Percentiles rank a stretch among this genome's conserved stretches.
Evolutionary conservation across 1,139 yeast species (phyloP).

Genomic region (Sugiyamaella paludigena): DNA sequence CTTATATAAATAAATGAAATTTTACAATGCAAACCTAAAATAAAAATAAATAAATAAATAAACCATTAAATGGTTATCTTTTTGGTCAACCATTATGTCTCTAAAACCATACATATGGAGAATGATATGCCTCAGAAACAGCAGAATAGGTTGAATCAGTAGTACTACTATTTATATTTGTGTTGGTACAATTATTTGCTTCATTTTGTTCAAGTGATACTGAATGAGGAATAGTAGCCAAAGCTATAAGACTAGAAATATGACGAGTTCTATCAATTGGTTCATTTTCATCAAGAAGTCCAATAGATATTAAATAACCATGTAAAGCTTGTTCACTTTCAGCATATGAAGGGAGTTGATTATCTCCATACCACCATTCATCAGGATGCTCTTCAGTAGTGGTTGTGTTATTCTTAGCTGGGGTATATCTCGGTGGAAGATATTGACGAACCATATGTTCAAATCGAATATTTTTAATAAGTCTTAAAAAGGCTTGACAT

Average conservation of each 20-base stretch:
- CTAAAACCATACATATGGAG: conserved; percentile 18
- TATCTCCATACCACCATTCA: conserved; percentile 31
- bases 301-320: conserved; percentile 27
- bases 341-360: conserved; percentile 29
- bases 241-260: conserved; percentile 14
- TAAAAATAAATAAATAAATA: conserved; percentile 1
- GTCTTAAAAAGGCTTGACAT: conserved; percentile 31
- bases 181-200: background rate
- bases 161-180: background rate
- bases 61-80: background rate
- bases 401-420: conserved; percentile 8
- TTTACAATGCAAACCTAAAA: background rate
- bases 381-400: conserved; percentile 23
- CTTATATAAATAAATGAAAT: background rate
- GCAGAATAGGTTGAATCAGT: conserved; percentile 6
- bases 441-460: conserved; percentile 34
- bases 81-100: background rate
- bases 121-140: conserved; percentile 14
- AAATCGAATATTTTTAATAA: conserved; percentile 34
- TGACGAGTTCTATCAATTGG: conserved; percentile 15
- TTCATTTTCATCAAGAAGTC: conserved; percentile 19
- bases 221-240: conserved; percentile 15
- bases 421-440: conserved; percentile 32
- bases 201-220: conserved; percentile 5
- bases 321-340: conserved; percentile 33